A percentile compares a stretch with the other conserved stretches of the same genome.
These are phyloP conservation scores for Nannochloropsis gaditana DNA, from an alignment of 108 stramenopile species.

Conservation along the genomic window DNA sequence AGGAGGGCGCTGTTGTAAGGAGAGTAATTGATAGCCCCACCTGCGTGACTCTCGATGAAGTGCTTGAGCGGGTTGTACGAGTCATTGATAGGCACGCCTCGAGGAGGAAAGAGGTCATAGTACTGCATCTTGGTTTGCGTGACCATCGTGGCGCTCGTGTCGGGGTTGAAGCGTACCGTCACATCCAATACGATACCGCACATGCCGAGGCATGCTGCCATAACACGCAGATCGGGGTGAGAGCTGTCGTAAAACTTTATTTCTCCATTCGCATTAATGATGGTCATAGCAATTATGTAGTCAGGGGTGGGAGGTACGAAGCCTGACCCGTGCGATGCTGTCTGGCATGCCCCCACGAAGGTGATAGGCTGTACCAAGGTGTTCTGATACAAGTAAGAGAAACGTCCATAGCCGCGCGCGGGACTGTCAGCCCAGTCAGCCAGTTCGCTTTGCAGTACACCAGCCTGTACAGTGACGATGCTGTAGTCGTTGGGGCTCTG, in stretches of 20 bases:
- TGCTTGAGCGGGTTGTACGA: neutral
- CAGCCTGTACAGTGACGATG: neutral
- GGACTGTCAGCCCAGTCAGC: slow-evolving; percentile 13
- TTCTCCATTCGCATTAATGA: slow-evolving; percentile 17
- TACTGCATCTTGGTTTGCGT: slow-evolving; percentile 8
- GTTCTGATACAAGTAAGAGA: slow-evolving; percentile 8
- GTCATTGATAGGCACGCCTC: neutral
- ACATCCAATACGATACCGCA: neutral
- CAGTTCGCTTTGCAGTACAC: slow-evolving; percentile 14
- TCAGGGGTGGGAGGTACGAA: neutral
- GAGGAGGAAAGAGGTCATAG: slow-evolving; percentile 3
- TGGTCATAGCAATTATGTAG: neutral
- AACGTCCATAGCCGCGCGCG: neutral
- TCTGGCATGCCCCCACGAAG: slow-evolving; percentile 1
- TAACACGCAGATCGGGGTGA: neutral
- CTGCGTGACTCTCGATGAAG: slow-evolving; percentile 5
- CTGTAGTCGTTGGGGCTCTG: slow-evolving; percentile 8
- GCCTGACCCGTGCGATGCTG: neutral
- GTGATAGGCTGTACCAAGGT: slow-evolving; percentile 14
- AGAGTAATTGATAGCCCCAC: slow-evolving; percentile 7
- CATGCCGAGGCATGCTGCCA: slow-evolving; percentile 14
- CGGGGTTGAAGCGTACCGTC: slow-evolving; percentile 6
- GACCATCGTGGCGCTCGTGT: slow-evolving; percentile 5
- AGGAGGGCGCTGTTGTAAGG: slow-evolving; percentile 11
- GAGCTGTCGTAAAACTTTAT: neutral